phyloP scores from a whole-genome alignment of 768 basidiomycete species.

The Rhodocollybia butyracea region DNA sequence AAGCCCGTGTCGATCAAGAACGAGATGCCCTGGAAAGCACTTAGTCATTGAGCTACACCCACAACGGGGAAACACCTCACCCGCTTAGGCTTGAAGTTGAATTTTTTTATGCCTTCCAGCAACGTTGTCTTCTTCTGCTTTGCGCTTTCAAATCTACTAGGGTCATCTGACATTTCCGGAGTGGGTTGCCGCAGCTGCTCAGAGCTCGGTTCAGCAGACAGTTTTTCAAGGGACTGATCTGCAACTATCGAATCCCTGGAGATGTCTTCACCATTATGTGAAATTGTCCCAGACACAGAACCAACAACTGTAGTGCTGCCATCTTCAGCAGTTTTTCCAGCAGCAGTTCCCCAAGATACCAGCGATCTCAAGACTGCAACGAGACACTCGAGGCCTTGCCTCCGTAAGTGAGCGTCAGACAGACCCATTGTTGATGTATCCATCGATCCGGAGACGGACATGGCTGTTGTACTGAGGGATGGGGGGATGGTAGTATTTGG shows the following conservation, averaged over 20 bases:
- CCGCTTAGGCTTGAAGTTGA: constrained; percentile 98
- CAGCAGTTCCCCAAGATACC: constrained; percentile 81
- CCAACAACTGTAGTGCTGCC: constrained; percentile 23
- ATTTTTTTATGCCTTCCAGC: constrained; percentile 93
- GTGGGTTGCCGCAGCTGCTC: constrained; percentile 66
- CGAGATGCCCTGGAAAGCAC: constrained; percentile 68
- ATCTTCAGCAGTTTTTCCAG: constrained; percentile 44
- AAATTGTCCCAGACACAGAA: constrained; percentile 32
- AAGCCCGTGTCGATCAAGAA: constrained; percentile 89
- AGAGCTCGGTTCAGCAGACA: constrained; percentile 44
- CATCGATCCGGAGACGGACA: constrained; percentile 63
- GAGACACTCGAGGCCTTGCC: constrained; percentile 94
- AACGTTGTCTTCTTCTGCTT: constrained; percentile 96
- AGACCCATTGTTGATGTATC: constrained; percentile 66
- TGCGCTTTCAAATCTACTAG: constrained; percentile 88
- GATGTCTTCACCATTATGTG: constrained; percentile 51
- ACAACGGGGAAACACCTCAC: constrained; percentile 39
- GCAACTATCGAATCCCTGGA: constrained; percentile 49
- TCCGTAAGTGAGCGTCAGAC: constrained; percentile 79
- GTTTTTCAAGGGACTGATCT: constrained; percentile 54
- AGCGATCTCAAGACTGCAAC: constrained; percentile 86
- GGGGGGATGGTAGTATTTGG: constrained; percentile 40
- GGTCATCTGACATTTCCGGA: constrained; percentile 86
- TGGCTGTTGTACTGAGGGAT: constrained; percentile 61
- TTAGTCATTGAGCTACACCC: background rate